Base-by-base conservation (phyloP, 805 yeast species). In the Zygotorulaspora chibaensis region DNA sequence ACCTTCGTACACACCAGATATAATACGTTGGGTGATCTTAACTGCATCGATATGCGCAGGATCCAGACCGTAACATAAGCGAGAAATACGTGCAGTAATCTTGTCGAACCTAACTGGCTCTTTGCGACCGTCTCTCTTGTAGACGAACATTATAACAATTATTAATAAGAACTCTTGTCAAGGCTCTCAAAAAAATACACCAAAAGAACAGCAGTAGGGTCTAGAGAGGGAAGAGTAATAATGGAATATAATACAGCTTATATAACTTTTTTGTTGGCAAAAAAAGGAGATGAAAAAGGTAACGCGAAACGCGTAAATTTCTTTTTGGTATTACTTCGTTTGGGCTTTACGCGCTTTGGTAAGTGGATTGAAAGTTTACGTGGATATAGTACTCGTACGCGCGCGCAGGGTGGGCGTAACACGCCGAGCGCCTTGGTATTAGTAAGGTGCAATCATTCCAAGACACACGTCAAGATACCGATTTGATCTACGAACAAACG, bases 21-120 rank as follows among this genome's bases (percentile, higher is more conserved):
- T 90, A 58, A 91, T 95, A 63, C 95, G 79, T 68, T 93, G 98
- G 17, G 99, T 91, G 68, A 93, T 89, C 54, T 93, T 87, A 45
- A 87, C 96, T 30, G 98, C 90, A 63, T 93, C 98, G 49, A 93
- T 90, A 67, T 89, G 96, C 39, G 77, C 78, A 33, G 95, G 76
- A 65, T 91, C 96, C 57, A 93, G 78, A 42, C 97, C 97, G 63
- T 93, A 91, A 59, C 98, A 90, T 52, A 93, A 79, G 62, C 96
- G 85, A 55, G 91, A 85, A 51, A 93, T 86, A 63, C 95, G 79
- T 40, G 98, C 96, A 44, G 98, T 91, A 76, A 93, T 91, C 70
- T 91, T 90, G 69, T 90, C 97, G 68, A 90, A 90, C 66, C 90
- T 85, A 49, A 90, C 96, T 33, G 91, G 93, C 72, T 89, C 97